phyloP scores from a whole-genome alignment of 306 rosid genomes.

The Begonia peltatifolia region DNA sequence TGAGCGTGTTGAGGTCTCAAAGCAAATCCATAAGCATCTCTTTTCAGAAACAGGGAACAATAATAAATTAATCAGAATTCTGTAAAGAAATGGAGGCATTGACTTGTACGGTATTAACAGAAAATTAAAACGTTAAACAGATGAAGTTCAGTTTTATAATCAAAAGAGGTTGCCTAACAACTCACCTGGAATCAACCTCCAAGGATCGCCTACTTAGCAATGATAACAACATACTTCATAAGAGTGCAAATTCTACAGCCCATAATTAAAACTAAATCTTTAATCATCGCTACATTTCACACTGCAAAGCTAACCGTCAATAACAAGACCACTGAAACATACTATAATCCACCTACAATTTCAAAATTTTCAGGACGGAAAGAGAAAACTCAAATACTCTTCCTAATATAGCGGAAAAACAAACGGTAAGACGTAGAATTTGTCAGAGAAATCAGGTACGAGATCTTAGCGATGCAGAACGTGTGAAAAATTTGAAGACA shows the following conservation, averaged over 20 bases:
- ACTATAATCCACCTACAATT: no score
- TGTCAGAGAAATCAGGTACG: no score
- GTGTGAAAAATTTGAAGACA: no score
- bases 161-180: background rate
- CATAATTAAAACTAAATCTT: conserved; percentile 16
- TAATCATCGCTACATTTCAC: conserved; percentile 18
- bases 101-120: background rate
- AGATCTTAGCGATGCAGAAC: no score
- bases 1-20: conserved; percentile 84
- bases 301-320: conserved; percentile 3
- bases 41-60: conserved; percentile 5
- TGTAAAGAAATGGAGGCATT: no score
- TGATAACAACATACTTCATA: conserved; percentile 92
- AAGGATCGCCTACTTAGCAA: conserved; percentile 82
- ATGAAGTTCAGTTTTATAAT: background rate
- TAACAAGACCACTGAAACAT: no score
- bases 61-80: background rate
- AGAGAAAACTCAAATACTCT: no score
- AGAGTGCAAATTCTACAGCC: conserved; percentile 39
- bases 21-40: conserved; percentile 91
- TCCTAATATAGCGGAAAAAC: conserved; percentile 1
- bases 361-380: no score
- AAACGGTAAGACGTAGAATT: background rate
- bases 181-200: conserved; percentile 94
- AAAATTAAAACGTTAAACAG: background rate